phyloP scores from a whole-genome alignment of 371 early-diverging fungal species.

The Mucor ambiguus region DNA sequence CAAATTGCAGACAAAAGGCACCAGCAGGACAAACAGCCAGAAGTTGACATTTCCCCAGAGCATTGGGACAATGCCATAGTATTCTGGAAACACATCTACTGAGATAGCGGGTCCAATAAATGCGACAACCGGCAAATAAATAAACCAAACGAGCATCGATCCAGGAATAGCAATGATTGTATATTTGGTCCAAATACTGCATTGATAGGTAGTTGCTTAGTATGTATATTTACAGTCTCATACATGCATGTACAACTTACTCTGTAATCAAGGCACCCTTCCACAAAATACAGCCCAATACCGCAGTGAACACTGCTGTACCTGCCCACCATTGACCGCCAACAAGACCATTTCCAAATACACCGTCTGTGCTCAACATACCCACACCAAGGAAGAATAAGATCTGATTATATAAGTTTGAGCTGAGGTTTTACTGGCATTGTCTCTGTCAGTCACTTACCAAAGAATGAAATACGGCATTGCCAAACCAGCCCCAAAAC shows the following conservation, averaged over 20 bases:
- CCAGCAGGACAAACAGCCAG: conserved; percentile 84
- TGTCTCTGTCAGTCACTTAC: too few relatives aligned
- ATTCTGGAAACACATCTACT: conserved; percentile 79
- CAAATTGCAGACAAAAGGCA: conserved; percentile 78
- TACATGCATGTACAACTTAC: conserved; percentile 44
- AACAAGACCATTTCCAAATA: conserved; percentile 63
- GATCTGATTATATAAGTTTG: conserved; percentile 32
- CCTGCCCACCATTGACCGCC: conserved; percentile 85
- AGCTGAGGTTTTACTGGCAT: neutral
- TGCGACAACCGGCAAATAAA: conserved; percentile 86
- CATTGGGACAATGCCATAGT: conserved; percentile 73
- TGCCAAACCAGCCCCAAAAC: conserved; percentile 96
- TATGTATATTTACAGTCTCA: too few relatives aligned
- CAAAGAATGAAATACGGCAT: conserved; percentile 92
- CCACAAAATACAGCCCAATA: conserved; percentile 76
- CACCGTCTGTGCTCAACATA: conserved; percentile 63
- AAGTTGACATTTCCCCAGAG: conserved; percentile 77
- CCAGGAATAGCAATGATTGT: conserved; percentile 80
- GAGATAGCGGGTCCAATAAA: conserved; percentile 71
- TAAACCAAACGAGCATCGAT: conserved; percentile 86
- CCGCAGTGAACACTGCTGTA: conserved; percentile 76
- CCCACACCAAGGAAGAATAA: conserved; percentile 66
- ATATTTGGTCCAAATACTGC: conserved; percentile 84
- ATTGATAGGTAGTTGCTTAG: neutral
- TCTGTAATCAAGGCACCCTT: conserved; percentile 86